These are phyloP conservation scores for Sphaerulina musiva DNA, from an alignment of 2,329 filamentous ascomycete species.

Conservation along the genomic window DNA sequence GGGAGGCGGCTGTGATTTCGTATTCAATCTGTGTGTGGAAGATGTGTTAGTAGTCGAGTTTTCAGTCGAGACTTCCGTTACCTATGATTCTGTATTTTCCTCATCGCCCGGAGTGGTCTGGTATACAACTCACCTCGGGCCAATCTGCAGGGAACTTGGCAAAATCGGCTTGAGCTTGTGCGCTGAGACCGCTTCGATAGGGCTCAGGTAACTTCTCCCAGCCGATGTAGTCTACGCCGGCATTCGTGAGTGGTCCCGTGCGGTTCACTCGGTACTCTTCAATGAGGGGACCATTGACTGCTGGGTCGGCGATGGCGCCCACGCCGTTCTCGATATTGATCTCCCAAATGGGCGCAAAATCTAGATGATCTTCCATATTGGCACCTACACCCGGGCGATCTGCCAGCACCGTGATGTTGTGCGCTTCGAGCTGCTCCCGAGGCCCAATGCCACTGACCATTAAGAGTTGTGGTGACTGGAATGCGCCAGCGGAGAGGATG, in stretches of 20 bases:
- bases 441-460: slow-evolving; percentile 26
- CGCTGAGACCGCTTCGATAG: slow-evolving; percentile 1
- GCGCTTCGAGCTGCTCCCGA: slow-evolving; percentile 9
- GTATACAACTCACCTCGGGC: slow-evolving; percentile 5
- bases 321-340: slow-evolving; percentile 8
- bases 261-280: slow-evolving; percentile 17
- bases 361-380: slow-evolving; percentile 18
- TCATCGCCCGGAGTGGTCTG: too few relatives aligned
- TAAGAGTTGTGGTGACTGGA: slow-evolving; percentile 29
- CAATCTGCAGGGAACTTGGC: slow-evolving; percentile 10
- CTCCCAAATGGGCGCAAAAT: slow-evolving; percentile 11
- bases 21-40: slow-evolving; percentile 14
- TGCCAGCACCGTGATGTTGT: slow-evolving; percentile 17
- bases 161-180: slow-evolving; percentile 1
- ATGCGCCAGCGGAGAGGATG: slow-evolving; percentile 23
- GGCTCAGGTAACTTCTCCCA: slow-evolving; percentile 12
- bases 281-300: slow-evolving; percentile 1
- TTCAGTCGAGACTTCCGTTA: too few relatives aligned
- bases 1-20: slow-evolving; percentile 10
- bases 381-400: slow-evolving; percentile 19
- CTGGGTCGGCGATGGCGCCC: slow-evolving; percentile 5
- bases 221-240: slow-evolving; percentile 8
- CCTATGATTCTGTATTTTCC: too few relatives aligned
- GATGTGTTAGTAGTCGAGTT: slow-evolving; percentile 5
- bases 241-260: slow-evolving; percentile 17